Percentiles rank a stretch among this genome's conserved stretches.
Evolutionary conservation across 192 early-diverging fungal species (phyloP).

Genomic region (Backusella luteola): DNA sequence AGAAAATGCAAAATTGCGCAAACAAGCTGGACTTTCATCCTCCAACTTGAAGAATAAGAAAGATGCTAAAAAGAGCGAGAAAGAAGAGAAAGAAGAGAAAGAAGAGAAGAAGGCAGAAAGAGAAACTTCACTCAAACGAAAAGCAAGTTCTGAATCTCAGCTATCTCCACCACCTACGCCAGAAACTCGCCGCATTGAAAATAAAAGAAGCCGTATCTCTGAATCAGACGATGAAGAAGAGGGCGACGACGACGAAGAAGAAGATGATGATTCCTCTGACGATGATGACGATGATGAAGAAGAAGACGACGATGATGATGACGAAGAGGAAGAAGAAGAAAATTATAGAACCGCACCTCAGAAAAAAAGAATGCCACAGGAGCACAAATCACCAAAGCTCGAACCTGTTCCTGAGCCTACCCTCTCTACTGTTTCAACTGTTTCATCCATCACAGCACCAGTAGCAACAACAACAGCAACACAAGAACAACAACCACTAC

Average conservation of each 20-base stretch:
- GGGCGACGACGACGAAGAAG: not conserved
- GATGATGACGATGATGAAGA: not conserved
- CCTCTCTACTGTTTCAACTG: not conserved
- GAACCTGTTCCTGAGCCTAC: not conserved
- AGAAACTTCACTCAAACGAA: conserved; percentile 2
- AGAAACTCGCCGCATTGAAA: not conserved
- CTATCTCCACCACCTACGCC: conserved; percentile 20
- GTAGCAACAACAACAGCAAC: not conserved
- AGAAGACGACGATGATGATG: not conserved
- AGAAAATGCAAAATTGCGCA: conserved; percentile 24
- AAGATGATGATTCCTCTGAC: not conserved
- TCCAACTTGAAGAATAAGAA: not conserved
- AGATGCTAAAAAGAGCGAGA: not conserved
- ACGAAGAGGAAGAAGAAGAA: not conserved
- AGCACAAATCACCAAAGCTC: not conserved
- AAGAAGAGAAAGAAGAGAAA: not conserved
- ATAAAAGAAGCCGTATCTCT: not conserved
- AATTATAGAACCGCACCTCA: not conserved
- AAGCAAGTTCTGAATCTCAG: conserved; percentile 7
- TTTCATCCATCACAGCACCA: not conserved
- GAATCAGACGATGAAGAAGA: not conserved
- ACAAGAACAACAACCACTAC: too few species aligned
- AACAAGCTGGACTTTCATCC: conserved; percentile 18
- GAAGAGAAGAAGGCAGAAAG: not conserved
- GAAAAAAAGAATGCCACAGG: conserved; percentile 5